These are phyloP conservation scores for Beauveria bassiana DNA, from an alignment of 2,329 filamentous ascomycete genomes.

Conservation along the genomic window DNA sequence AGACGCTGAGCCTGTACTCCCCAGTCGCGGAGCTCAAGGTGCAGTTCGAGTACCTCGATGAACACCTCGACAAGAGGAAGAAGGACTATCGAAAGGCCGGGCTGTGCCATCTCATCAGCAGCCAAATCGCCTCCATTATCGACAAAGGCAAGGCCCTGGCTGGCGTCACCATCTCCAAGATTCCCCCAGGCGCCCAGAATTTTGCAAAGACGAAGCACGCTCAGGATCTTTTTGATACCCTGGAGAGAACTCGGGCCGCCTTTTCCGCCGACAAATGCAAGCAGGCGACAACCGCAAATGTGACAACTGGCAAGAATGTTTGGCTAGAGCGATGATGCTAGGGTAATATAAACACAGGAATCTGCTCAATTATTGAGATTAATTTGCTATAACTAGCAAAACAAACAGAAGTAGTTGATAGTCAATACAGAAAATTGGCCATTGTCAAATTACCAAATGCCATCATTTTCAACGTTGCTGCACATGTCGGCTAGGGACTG, in stretches of 20 bases:
- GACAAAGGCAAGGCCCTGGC: not conserved
- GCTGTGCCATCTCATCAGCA: not conserved
- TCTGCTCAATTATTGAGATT: not conserved
- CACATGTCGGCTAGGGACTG: not conserved
- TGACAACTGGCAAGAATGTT: too few relatives aligned
- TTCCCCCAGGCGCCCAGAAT: not conserved
- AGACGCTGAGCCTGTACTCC: conserved; percentile 14
- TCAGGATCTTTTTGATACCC: not conserved
- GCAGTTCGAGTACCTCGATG: not conserved
- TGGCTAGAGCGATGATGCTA: not conserved
- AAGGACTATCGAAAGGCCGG: not conserved
- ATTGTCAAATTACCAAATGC: not conserved
- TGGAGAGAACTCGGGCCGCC: not conserved
- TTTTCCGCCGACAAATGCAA: not conserved
- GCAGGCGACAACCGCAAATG: too few relatives aligned
- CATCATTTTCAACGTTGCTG: not conserved
- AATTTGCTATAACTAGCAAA: not conserved
- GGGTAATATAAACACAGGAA: not conserved
- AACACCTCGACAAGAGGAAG: conserved; percentile 14
- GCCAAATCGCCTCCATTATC: not conserved
- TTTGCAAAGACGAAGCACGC: not conserved
- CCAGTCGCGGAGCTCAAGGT: conserved; percentile 16
- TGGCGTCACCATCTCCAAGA: conserved; percentile 4
- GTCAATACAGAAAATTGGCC: not conserved
- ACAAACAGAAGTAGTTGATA: not conserved